phyloP scores from a whole-genome alignment of 768 basidiomycete species.

The Termitomyces sp. region DNA sequence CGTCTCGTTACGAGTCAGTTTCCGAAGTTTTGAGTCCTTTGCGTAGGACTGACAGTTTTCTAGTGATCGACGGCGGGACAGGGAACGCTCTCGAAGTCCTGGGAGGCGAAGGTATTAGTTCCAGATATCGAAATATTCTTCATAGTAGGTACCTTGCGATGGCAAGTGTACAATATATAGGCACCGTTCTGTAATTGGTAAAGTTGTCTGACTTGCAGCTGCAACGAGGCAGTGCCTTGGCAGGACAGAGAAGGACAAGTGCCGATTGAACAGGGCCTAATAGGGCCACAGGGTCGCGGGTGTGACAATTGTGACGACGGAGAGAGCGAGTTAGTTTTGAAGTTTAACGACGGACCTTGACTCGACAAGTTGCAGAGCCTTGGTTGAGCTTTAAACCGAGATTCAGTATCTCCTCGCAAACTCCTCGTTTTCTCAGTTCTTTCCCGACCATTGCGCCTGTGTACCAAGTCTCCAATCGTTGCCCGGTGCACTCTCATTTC shows the following conservation, averaged over 20 bases:
- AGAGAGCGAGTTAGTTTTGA: conserved; percentile 3
- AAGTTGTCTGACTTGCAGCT: background rate
- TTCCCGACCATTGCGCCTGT: background rate
- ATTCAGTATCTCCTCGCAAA: background rate
- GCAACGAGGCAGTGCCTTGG: conserved; percentile 12
- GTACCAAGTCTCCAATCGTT: background rate
- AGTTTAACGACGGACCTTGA: conserved; percentile 14
- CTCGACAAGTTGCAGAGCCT: background rate
- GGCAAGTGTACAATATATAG: background rate
- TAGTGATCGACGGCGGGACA: conserved; percentile 66
- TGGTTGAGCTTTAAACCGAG: conserved; percentile 9
- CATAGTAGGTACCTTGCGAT: background rate
- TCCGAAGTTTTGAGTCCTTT: conserved; percentile 16
- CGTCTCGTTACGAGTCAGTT: conserved; percentile 71
- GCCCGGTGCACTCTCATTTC: background rate
- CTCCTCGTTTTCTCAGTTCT: conserved; percentile 1
- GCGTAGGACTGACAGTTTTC: conserved; percentile 21
- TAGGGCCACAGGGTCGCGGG: conserved; percentile 6
- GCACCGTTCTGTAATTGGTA: conserved; percentile 8
- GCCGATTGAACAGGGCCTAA: conserved; percentile 8
- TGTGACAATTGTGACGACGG: conserved; percentile 19
- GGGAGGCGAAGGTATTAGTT: conserved; percentile 55
- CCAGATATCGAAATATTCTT: background rate
- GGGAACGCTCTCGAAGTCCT: conserved; percentile 71
- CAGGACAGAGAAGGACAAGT: background rate